phyloP scores from a whole-genome alignment of 495 filamentous ascomycete genomes.

The Rhypophila decipiens region DNA sequence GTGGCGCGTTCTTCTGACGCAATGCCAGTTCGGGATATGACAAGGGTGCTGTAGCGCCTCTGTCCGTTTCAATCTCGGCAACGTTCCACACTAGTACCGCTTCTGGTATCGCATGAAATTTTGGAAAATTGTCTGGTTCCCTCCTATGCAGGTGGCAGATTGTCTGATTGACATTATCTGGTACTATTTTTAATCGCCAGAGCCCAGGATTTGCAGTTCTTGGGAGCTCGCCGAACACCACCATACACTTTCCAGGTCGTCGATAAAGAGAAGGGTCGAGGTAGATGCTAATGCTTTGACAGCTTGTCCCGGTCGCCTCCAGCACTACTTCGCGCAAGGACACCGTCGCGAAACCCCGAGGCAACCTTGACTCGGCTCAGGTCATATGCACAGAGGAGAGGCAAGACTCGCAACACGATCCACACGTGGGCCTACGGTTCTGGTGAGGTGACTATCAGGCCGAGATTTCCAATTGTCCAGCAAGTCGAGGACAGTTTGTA shows the following conservation, averaged over 20 bases:
- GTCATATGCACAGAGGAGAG: no score
- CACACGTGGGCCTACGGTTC: no score
- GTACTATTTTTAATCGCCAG: conserved; percentile 18
- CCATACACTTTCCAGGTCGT: background rate
- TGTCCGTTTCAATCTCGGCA: conserved; percentile 39
- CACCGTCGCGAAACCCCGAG: background rate
- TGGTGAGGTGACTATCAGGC: no score
- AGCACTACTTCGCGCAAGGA: background rate
- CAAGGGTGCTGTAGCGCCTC: conserved; percentile 22
- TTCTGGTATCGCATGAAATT: conserved; percentile 28
- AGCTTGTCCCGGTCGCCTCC: background rate
- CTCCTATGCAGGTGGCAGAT: conserved; percentile 9
- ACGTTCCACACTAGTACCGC: conserved; percentile 34
- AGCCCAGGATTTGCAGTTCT: conserved; percentile 6
- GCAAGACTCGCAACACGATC: no score
- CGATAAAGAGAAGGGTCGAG: background rate
- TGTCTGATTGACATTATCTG: conserved; percentile 7
- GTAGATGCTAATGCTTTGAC: background rate
- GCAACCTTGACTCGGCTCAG: no score
- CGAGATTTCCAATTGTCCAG: no score
- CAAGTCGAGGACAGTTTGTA: background rate
- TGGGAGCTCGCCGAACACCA: background rate
- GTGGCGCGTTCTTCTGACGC: conserved; percentile 5
- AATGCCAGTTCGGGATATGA: conserved; percentile 18
- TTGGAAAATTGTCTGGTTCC: conserved; percentile 22